A percentile compares a stretch with the other conserved stretches of the same genome.
Conservation (phyloP, 495 filamentous ascomycete species). For the Penicillium verhagenii region DNA sequence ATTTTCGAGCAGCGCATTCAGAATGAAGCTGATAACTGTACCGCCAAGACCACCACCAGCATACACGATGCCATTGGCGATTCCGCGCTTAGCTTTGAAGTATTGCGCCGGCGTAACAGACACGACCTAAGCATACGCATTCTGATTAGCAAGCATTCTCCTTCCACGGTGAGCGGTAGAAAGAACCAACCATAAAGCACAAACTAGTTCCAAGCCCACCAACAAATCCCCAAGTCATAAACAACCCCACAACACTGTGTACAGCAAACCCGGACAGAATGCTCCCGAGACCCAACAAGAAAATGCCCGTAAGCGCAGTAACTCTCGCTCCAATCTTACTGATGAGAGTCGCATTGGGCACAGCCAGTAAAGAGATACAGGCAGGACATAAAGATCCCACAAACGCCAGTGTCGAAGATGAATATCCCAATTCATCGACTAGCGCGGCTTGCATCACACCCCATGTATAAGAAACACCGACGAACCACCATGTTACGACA, state of each 20-base stretch:
- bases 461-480: slow-evolving; percentile 55
- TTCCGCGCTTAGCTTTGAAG: slow-evolving; percentile 52
- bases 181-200: slow-evolving; percentile 29
- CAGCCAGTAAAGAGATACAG: slow-evolving; percentile 46
- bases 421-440: slow-evolving; percentile 43
- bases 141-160: slow-evolving; percentile 23
- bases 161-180: not conserved
- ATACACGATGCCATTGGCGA: slow-evolving; percentile 58
- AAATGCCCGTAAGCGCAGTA: slow-evolving; percentile 46
- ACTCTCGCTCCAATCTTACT: slow-evolving; percentile 45
- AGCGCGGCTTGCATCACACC: slow-evolving; percentile 57
- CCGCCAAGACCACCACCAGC: slow-evolving; percentile 55
- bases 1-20: slow-evolving; percentile 44
- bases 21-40: slow-evolving; percentile 46
- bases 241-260: slow-evolving; percentile 50
- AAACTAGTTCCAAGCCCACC: slow-evolving; percentile 50
- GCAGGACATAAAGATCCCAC: slow-evolving; percentile 53
- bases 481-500: slow-evolving; percentile 53
- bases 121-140: slow-evolving; percentile 36
- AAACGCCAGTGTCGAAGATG: slow-evolving; percentile 53
- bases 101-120: slow-evolving; percentile 53
- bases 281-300: slow-evolving; percentile 46
- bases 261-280: slow-evolving; percentile 50
- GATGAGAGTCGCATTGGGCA: slow-evolving; percentile 51
- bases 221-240: slow-evolving; percentile 55